Percentiles rank a stretch among this genome's conserved stretches.
Evolutionary conservation across 768 basidiomycete species (phyloP).

Genomic region (Suillus weaverae): DNA sequence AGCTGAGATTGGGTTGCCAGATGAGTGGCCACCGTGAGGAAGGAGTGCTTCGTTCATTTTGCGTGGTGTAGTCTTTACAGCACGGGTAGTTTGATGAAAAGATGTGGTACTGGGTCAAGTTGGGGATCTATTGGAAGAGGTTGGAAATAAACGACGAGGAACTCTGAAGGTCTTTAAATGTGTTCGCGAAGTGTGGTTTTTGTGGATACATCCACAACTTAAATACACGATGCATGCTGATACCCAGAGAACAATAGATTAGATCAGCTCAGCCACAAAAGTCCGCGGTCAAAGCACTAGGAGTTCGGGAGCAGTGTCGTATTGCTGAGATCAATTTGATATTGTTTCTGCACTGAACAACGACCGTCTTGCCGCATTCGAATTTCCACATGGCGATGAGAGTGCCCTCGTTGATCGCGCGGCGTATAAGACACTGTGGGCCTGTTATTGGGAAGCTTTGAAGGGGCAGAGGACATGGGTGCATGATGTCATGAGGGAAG

Average conservation of each 20-base stretch:
- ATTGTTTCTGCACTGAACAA: conserved; percentile 54
- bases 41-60: background rate
- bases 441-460: conserved; percentile 71
- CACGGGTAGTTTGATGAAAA: background rate
- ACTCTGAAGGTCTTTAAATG: background rate
- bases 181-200: background rate
- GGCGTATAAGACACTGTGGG: conserved; percentile 60
- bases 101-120: background rate
- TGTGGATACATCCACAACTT: background rate
- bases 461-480: conserved; percentile 64
- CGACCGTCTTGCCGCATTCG: conserved; percentile 57
- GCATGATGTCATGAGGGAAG: conserved; percentile 80
- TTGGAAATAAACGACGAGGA: background rate
- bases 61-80: background rate
- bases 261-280: background rate
- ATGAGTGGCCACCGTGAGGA: background rate
- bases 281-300: background rate
- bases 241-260: conserved; percentile 1
- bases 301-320: background rate
- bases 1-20: background rate
- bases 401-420: conserved; percentile 57
- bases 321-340: conserved; percentile 17
- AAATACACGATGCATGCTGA: background rate
- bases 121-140: background rate
- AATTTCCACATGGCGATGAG: conserved; percentile 72